phyloP scores from a whole-genome alignment of 106 monocot species.

The Phalaenopsis aphrodite region DNA sequence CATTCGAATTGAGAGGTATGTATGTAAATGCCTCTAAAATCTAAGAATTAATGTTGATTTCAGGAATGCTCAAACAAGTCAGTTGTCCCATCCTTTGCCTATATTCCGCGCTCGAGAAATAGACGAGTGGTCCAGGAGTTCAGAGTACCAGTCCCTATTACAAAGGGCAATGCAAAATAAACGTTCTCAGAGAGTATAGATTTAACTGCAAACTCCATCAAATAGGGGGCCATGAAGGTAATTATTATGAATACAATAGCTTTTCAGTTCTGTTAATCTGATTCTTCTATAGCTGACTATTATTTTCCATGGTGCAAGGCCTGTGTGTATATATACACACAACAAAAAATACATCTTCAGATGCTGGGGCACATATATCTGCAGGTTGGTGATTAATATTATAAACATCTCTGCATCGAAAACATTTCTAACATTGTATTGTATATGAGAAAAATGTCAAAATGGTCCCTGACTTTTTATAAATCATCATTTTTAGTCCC shows the following conservation, averaged over 20 bases:
- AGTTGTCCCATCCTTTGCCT: conserved; percentile 86
- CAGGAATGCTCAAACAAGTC: conserved; percentile 93
- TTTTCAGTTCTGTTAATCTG: neutral
- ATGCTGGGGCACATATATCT: neutral
- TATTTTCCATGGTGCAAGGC: neutral
- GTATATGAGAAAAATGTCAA: too few relatives aligned
- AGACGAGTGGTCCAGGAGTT: conserved; percentile 84
- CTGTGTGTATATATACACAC: neutral
- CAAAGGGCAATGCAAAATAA: conserved; percentile 26
- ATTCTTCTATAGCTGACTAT: neutral
- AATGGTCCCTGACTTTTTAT: too few relatives aligned
- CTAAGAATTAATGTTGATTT: neutral
- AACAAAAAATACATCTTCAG: neutral
- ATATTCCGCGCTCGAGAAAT: conserved; percentile 88
- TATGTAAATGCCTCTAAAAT: too few relatives aligned
- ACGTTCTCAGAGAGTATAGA: conserved; percentile 18
- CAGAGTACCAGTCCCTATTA: conserved; percentile 57
- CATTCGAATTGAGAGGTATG: too few relatives aligned
- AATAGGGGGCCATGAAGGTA: neutral
- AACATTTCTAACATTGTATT: too few relatives aligned
- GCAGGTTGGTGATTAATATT: neutral
- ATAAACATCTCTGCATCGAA: neutral
- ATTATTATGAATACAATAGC: neutral
- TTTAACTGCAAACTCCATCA: neutral
- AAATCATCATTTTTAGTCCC: too few relatives aligned